phyloP scores from a whole-genome alignment of 768 basidiomycete species.

The Rhizopogon vulgaris region DNA sequence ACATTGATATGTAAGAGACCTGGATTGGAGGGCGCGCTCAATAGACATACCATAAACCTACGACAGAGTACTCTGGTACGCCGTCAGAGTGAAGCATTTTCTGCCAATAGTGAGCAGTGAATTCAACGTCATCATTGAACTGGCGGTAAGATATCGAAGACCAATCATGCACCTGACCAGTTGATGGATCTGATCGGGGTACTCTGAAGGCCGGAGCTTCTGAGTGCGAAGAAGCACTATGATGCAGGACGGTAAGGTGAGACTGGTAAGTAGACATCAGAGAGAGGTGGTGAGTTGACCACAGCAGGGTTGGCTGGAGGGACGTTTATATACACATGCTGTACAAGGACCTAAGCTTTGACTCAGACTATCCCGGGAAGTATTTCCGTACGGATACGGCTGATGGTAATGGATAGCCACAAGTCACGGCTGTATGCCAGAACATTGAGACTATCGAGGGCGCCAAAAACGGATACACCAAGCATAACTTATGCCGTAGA shows the following conservation, averaged over 20 bases:
- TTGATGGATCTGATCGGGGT: slow-evolving; percentile 41
- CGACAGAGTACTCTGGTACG: slow-evolving; percentile 50
- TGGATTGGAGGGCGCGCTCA: not conserved
- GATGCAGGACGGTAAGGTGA: slow-evolving; percentile 61
- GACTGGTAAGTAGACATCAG: slow-evolving; percentile 27
- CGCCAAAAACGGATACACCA: slow-evolving; percentile 19
- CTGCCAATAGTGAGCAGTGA: slow-evolving; percentile 60
- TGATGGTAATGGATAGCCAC: slow-evolving; percentile 25
- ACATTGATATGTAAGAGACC: slow-evolving; percentile 10
- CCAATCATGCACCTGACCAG: slow-evolving; percentile 47
- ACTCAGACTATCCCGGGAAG: slow-evolving; percentile 22
- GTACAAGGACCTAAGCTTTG: slow-evolving; percentile 11
- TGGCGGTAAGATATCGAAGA: slow-evolving; percentile 54
- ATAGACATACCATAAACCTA: slow-evolving; percentile 65
- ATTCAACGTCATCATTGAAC: slow-evolving; percentile 62
- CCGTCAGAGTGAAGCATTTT: slow-evolving; percentile 37
- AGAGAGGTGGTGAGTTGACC: slow-evolving; percentile 3
- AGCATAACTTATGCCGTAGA: slow-evolving; percentile 11
- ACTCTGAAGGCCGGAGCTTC: slow-evolving; percentile 53
- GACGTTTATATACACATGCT: slow-evolving; percentile 27
- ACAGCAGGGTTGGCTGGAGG: slow-evolving; percentile 2
- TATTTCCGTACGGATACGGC: slow-evolving; percentile 22
- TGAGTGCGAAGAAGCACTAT: slow-evolving; percentile 44
- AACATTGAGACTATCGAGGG: slow-evolving; percentile 28
- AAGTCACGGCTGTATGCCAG: slow-evolving; percentile 25